These are phyloP conservation scores for Barbatosphaeria neglecta DNA, from an alignment of 495 filamentous ascomycete genomes.

Conservation along the genomic window DNA sequence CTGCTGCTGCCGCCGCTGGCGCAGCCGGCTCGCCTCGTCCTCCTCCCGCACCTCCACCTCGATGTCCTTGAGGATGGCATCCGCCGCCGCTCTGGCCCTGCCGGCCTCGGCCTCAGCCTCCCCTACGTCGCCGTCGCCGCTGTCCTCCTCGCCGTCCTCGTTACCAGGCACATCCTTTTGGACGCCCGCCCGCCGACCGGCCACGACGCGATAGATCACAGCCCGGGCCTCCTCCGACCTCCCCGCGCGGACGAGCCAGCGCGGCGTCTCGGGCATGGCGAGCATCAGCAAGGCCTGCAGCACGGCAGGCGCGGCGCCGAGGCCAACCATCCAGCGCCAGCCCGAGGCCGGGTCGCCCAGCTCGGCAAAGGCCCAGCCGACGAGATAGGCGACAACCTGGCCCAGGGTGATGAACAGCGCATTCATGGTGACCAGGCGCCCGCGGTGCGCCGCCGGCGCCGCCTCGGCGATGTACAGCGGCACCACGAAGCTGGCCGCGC, in stretches of 20 bases:
- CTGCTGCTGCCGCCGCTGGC: conserved; percentile 8
- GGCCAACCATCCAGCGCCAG: conserved; percentile 85
- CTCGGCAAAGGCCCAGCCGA: conserved; percentile 56
- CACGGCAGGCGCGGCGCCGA: conserved; percentile 67
- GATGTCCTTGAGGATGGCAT: conserved; percentile 49
- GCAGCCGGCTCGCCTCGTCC: conserved; percentile 32
- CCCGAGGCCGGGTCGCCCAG: conserved; percentile 37
- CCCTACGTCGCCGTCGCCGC: conserved; percentile 8
- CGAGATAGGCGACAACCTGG: conserved; percentile 74
- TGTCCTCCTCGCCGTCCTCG: too few relatives aligned
- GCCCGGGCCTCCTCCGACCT: conserved; percentile 43
- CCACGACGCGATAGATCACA: conserved; percentile 53
- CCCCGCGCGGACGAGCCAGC: conserved; percentile 69
- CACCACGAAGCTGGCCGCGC: conserved; percentile 69
- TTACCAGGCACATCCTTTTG: too few relatives aligned
- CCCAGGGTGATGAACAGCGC: conserved; percentile 75
- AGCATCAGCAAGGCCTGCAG: conserved; percentile 55
- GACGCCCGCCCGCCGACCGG: conserved; percentile 19
- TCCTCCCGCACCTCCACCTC: conserved; percentile 60
- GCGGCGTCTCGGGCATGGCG: conserved; percentile 71
- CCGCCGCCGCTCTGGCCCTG: conserved; percentile 39
- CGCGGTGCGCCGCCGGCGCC: conserved; percentile 61
- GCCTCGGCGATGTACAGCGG: conserved; percentile 83
- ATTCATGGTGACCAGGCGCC: conserved; percentile 65
- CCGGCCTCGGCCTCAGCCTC: too few relatives aligned